These are phyloP conservation scores for Apiospora kogelbergensis DNA, from an alignment of 2,329 filamentous ascomycete species.

Conservation along the genomic window DNA sequence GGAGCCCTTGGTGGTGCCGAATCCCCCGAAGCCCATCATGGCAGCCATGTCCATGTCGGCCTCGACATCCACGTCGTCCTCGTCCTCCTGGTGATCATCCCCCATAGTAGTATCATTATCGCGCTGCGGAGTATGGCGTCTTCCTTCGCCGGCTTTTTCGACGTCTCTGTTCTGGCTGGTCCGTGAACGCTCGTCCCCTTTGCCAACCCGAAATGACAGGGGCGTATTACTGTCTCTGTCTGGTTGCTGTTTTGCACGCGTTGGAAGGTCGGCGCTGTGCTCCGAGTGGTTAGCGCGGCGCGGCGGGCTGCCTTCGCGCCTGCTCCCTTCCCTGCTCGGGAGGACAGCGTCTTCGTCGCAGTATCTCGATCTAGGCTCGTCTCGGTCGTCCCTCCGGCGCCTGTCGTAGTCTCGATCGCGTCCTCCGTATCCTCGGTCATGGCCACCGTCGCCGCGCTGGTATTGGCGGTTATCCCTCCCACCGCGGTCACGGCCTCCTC, in stretches of 20 bases:
- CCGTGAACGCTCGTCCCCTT: conserved; percentile 29
- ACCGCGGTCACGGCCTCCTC: conserved; percentile 40
- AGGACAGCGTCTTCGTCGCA: conserved; percentile 15
- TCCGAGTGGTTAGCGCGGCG: conserved; percentile 10
- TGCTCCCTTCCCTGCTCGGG: conserved; percentile 22
- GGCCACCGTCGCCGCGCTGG: conserved; percentile 32
- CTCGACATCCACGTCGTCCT: conserved; percentile 60
- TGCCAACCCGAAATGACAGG: conserved; percentile 38
- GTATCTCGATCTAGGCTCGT: conserved; percentile 24
- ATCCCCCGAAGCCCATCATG: conserved; percentile 88
- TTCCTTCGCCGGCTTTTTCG: conserved; percentile 20
- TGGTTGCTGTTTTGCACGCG: conserved; percentile 24
- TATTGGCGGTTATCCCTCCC: conserved; percentile 28
- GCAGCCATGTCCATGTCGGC: conserved; percentile 73
- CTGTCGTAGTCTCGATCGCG: conserved; percentile 16
- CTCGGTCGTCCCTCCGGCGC: conserved; percentile 13
- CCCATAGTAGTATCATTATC: conserved; percentile 27
- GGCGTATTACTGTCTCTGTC: conserved; percentile 21
- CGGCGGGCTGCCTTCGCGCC: conserved; percentile 17
- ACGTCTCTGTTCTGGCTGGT: conserved; percentile 19
- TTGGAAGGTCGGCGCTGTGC: conserved; percentile 30
- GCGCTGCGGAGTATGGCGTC: conserved; percentile 15
- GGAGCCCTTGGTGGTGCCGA: conserved; percentile 83
- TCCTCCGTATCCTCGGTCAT: conserved; percentile 19
- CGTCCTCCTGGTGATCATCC: conserved; percentile 40